Base-by-base conservation (phyloP, 805 yeast species). In the Phaffomyces antillensis region DNA sequence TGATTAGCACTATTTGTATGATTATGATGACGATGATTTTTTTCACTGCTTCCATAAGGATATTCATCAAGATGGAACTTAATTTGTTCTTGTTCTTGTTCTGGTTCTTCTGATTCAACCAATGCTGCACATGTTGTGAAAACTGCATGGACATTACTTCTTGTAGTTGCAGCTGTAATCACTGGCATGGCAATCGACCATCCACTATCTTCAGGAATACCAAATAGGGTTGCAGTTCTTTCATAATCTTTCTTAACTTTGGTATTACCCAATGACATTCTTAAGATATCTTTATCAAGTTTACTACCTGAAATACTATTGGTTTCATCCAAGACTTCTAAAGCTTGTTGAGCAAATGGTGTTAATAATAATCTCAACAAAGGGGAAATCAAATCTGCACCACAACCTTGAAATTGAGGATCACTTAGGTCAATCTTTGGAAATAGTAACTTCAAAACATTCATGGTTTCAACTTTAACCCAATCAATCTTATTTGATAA, bases 131-230 rank as follows among this genome's bases (percentile, higher is more conserved):
- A 91, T 0, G 96, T 86, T 28, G 89, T 80, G 59, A 86, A 93
- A 4, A 93, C 98, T 0, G 98, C 90, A 62, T 93, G 98, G 2
- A 93, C 95, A 57, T 93, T 93, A 59, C 86, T 87, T 52, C 97
- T 71, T 1, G 98, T 86, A 15, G 86, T 77, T 0, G 95, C 84
- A 0, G 96, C 88, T 2, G 93, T 83, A 37, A 88, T 79, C 0
- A 91, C 86, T 3, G 99, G 96, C 91, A 86, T 85, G 2, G 98
- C 95, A 41, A 95, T 81, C 0, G 96, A 83, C 99, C 99, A 93
- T 2, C 99, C 99, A 56, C 84, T 81, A 12, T 86, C 96, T 49
- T 86, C 91, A 0, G 99, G 98, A 23, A 91, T 81, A 15, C 99
- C 99, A 67, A 89, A 95, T 44, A 93, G 68, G 0, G 97, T 88